These are phyloP conservation scores for Corymbia maculata DNA, from an alignment of 345 rosid genomes.

Conservation along the genomic window DNA sequence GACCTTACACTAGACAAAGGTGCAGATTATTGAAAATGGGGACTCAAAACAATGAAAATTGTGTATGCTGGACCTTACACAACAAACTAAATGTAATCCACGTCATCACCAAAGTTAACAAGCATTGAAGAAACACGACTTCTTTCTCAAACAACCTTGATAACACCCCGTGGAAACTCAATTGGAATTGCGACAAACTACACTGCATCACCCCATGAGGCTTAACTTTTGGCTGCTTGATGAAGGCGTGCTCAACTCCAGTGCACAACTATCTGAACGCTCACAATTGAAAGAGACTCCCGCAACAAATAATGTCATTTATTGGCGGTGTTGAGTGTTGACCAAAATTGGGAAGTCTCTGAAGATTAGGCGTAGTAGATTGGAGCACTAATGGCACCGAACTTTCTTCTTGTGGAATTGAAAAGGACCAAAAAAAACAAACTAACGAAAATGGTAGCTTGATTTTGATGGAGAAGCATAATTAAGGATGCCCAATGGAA, in stretches of 20 bases:
- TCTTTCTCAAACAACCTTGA: neutral
- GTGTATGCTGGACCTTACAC: neutral
- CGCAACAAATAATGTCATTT: neutral
- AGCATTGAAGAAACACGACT: neutral
- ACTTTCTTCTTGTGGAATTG: neutral
- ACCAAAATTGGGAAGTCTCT: neutral
- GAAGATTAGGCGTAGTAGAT: neutral
- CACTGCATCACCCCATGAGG: neutral
- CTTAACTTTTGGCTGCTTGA: neutral
- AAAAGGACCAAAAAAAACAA: neutral
- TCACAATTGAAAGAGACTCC: neutral
- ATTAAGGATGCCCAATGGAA: neutral
- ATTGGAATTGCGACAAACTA: neutral
- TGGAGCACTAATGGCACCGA: neutral
- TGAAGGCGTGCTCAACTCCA: neutral
- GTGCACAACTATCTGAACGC: neutral
- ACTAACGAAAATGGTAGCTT: neutral
- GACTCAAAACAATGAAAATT: neutral
- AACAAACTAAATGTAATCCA: neutral
- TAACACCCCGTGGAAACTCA: neutral
- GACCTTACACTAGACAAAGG: neutral
- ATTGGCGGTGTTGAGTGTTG: neutral
- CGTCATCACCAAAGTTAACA: neutral
- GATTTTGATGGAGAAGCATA: neutral
- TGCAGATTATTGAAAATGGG: neutral